These are phyloP conservation scores for Apiospora saccharicola DNA, from an alignment of 2,329 filamentous ascomycete genomes.

Conservation along the genomic window DNA sequence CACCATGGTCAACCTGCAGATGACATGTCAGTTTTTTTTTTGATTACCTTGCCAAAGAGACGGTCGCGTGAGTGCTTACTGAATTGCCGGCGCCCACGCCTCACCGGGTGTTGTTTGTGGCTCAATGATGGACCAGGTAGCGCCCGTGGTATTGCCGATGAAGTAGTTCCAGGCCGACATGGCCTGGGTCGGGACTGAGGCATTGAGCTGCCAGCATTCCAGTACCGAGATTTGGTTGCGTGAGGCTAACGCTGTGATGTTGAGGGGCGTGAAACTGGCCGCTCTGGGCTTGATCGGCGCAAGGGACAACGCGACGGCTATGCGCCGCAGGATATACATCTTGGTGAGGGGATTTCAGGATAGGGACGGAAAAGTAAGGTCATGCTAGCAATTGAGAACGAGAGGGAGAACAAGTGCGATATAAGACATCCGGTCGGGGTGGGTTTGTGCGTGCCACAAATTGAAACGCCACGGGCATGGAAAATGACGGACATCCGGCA, in stretches of 20 bases:
- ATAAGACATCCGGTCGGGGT: background rate
- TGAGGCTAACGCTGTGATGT: conserved; percentile 41
- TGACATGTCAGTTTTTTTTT: background rate
- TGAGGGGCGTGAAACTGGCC: conserved; percentile 29
- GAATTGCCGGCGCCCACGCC: conserved; percentile 44
- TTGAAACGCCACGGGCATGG: background rate
- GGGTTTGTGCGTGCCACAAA: background rate
- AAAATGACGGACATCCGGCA: background rate
- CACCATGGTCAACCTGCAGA: conserved; percentile 38
- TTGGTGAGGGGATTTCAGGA: background rate
- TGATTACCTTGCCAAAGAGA: background rate
- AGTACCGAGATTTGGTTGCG: conserved; percentile 39
- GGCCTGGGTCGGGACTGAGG: conserved; percentile 36
- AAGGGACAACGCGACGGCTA: background rate
- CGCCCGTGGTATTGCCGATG: conserved; percentile 39
- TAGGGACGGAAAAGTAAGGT: background rate
- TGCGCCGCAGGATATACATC: background rate
- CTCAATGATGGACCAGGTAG: conserved; percentile 42
- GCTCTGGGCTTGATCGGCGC: background rate
- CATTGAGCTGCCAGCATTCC: conserved; percentile 41
- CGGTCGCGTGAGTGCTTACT: conserved; percentile 32
- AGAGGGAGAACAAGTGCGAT: background rate
- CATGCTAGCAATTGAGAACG: background rate
- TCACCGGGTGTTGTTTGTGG: conserved; percentile 42
- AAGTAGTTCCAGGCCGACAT: conserved; percentile 42